Percentiles rank a stretch among this genome's conserved stretches.
phyloP scores from a whole-genome alignment of 192 early-diverging fungal species.

The Coemansia sp. region DNA sequence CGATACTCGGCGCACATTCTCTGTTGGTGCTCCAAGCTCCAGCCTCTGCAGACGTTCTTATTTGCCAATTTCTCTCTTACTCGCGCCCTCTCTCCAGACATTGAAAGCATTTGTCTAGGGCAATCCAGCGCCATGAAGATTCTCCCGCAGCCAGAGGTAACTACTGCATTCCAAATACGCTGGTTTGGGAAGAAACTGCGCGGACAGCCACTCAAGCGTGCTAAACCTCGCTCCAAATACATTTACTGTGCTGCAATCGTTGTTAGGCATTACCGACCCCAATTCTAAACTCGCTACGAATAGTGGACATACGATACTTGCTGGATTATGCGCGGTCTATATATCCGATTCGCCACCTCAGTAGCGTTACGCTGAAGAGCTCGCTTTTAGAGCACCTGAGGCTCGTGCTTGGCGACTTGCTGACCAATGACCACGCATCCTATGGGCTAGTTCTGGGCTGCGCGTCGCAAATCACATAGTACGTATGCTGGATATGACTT shows the following conservation, averaged over 20 bases:
- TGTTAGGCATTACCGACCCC: not conserved
- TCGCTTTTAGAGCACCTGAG: not conserved
- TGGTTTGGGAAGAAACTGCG: not conserved
- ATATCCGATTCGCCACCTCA: not conserved
- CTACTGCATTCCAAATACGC: not conserved
- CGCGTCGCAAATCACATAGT: not conserved
- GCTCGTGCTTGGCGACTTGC: not conserved
- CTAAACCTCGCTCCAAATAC: not conserved
- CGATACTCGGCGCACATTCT: not conserved
- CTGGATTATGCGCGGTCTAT: constrained; percentile 8
- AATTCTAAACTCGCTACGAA: constrained; percentile 13
- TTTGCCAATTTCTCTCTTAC: not conserved
- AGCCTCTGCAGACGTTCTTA: not conserved
- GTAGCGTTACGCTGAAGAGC: not conserved
- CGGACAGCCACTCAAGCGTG: not conserved
- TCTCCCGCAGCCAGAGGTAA: constrained; percentile 2
- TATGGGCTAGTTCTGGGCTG: constrained; percentile 1
- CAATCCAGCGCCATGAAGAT: not conserved
- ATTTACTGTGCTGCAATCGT: not conserved
- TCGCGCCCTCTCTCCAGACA: not conserved
- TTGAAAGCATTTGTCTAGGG: not conserved
- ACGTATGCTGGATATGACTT: not conserved
- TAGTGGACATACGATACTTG: constrained; percentile 22
- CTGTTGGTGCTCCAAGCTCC: not conserved
- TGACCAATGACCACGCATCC: not conserved